Evolutionary conservation across 257 asterid species (phyloP).

Genomic region (Thymus quinquecostatus): DNA sequence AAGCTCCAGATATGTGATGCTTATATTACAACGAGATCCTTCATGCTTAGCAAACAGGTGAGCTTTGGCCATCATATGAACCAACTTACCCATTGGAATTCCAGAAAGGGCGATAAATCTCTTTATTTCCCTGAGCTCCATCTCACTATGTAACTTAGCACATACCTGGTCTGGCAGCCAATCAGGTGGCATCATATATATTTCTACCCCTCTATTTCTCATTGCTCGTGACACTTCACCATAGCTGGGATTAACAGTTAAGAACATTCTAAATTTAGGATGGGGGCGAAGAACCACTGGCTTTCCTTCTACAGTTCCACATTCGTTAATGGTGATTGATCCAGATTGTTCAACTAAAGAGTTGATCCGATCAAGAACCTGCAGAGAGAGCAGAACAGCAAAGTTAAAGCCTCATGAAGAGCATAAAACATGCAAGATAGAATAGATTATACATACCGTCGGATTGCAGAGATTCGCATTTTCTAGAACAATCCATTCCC

Average conservation of each 20-base stretch:
- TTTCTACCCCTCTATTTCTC: constrained; percentile 97
- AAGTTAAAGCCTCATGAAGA: constrained; percentile 24
- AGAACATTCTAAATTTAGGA: constrained; percentile 88
- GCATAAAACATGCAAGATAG: constrained; percentile 6
- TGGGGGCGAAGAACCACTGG: constrained; percentile 90
- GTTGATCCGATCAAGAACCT: constrained; percentile 99
- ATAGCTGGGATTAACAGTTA: constrained; percentile 82
- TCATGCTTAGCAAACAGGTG: constrained; percentile 74
- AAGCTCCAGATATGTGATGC: constrained; percentile 85
- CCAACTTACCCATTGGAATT: constrained; percentile 68
- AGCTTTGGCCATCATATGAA: constrained; percentile 83
- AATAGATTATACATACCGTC: constrained; percentile 61
- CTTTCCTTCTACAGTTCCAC: constrained; percentile 88
- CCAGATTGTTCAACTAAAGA: constrained; percentile 99
- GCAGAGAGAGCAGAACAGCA: constrained; percentile 29
- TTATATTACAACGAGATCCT: constrained; percentile 59
- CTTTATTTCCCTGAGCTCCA: constrained; percentile 73
- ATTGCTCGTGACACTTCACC: constrained; percentile 99
- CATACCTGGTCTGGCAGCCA: constrained; percentile 54
- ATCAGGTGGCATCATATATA: constrained; percentile 74
- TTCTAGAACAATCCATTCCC: constrained; percentile 97
- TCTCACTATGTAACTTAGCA: constrained; percentile 38
- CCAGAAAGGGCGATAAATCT: constrained; percentile 79
- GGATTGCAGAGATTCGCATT: constrained; percentile 99
- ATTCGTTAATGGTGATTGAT: constrained; percentile 87